Base-by-base conservation (phyloP, 352 stramenopile species). In the Phytophthora palmivora region DNA sequence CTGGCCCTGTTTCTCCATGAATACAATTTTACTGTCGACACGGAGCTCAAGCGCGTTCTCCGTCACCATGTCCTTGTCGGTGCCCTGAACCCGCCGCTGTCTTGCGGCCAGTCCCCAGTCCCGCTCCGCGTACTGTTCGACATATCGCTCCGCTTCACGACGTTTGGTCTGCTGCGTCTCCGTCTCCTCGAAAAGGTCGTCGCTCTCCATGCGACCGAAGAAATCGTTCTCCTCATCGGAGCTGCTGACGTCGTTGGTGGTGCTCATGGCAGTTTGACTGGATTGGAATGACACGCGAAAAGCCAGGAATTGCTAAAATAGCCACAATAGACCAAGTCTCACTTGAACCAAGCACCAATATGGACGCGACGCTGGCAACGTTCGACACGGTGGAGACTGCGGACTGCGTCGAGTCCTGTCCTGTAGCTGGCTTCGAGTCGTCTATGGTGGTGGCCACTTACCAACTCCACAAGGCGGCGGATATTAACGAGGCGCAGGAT, bases 321-420 rank as follows among this genome's bases (percentile, higher is more conserved):
- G 46, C 26, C 24, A 6, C 30, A 34, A 34, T 7, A 34, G 3
- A 12, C 3, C 3, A 28, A 28, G 24, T 28, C 24, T 34, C 30
- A 34, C 6, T 34, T 34, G 24, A 34, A 34, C 30, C 30, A 34
- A 34, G 24, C 24, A 28, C 24, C 24, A 28, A 49, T 30, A 76
- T 76, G 74, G 53, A 53, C 50, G 53, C 26, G 42, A 87, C 80
- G 26, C 34, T 91, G n/a, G 82, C 75, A 52, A 84, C 76, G 47
- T 92, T 94, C 57, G 84, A 90, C 63, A 94, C 84, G 36, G 59
- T 51, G 12, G 79, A 93, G 77, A 93, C 86, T 24, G 85, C 87
- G 24, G 87, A 96, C 73, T 96, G 87, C 58, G 85, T 96, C 32
- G 87, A 96, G 61, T 78, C 82, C 18, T 96, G 87, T 46, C 78